Percentiles rank a stretch among this genome's conserved stretches.
phyloP scores from a whole-genome alignment of 2,329 filamentous ascomycete species.

The Paraphaeosphaeria sporulosa region DNA sequence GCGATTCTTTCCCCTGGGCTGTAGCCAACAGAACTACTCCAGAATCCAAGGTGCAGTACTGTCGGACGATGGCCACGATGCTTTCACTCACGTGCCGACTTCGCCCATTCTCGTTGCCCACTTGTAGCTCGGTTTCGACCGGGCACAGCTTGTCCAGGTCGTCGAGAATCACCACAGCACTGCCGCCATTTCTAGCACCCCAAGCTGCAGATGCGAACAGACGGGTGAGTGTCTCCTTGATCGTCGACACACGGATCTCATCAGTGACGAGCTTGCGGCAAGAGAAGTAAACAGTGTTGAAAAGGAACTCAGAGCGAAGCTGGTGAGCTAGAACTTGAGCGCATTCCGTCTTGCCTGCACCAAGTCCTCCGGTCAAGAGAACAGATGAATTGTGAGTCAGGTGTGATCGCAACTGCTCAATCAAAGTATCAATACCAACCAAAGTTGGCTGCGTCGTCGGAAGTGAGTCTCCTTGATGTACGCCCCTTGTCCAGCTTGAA shows the following conservation, averaged over 20 bases:
- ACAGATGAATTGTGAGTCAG: slow-evolving; percentile 88
- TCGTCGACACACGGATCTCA: slow-evolving; percentile 85
- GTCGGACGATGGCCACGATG: slow-evolving; percentile 79
- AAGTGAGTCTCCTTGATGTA: slow-evolving; percentile 64
- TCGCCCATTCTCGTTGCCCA: slow-evolving; percentile 90
- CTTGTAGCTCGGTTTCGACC: slow-evolving; percentile 90
- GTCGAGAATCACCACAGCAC: slow-evolving; percentile 84
- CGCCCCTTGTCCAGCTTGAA: slow-evolving; percentile 56
- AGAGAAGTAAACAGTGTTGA: slow-evolving; percentile 84
- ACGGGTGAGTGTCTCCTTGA: slow-evolving; percentile 86
- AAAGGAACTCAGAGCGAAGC: slow-evolving; percentile 75
- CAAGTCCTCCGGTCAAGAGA: slow-evolving; percentile 85
- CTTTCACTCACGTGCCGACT: slow-evolving; percentile 93
- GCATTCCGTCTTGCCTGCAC: slow-evolving; percentile 87
- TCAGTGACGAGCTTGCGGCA: slow-evolving; percentile 89
- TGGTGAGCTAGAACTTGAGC: slow-evolving; percentile 77
- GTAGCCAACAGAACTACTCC: slow-evolving; percentile 89
- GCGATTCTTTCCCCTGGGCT: slow-evolving; percentile 88
- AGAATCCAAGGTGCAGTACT: slow-evolving; percentile 82
- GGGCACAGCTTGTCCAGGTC: slow-evolving; percentile 94
- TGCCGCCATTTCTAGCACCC: slow-evolving; percentile 86
- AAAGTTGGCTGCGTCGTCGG: slow-evolving; percentile 65
- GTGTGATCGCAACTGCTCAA: slow-evolving; percentile 76
- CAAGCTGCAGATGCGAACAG: slow-evolving; percentile 90
- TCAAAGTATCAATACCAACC: slow-evolving; percentile 83